Conservation (phyloP, 75 land plant species). For the Gnetum montanum region DNA sequence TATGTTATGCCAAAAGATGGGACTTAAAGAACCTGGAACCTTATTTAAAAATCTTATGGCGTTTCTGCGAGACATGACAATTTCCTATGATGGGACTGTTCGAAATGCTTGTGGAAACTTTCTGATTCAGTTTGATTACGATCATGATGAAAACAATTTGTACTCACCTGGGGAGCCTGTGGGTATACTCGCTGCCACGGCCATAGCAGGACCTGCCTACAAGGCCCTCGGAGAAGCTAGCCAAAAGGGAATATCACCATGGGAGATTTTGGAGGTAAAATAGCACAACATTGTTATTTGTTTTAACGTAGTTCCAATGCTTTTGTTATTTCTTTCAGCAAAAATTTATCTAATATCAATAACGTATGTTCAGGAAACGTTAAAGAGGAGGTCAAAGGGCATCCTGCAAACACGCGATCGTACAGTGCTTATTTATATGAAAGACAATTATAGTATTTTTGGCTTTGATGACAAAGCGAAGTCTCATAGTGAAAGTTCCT, state of each 20-base stretch:
- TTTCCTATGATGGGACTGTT: conserved; percentile 87
- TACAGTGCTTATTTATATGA: conserved; percentile 50
- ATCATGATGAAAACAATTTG: too few relatives aligned
- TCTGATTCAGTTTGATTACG: conserved; percentile 72
- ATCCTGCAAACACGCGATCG: conserved; percentile 44
- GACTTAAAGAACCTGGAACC: conserved; percentile 80
- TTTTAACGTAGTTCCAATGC: neutral
- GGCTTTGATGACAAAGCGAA: conserved; percentile 48
- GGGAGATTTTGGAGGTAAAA: conserved; percentile 78
- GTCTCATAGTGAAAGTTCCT: too few relatives aligned
- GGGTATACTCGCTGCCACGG: conserved; percentile 93
- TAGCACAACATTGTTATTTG: neutral
- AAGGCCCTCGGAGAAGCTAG: conserved; percentile 70
- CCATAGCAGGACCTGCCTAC: conserved; percentile 88
- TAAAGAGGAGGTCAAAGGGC: conserved; percentile 43
- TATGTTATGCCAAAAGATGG: conserved; percentile 55
- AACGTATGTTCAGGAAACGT: conserved; percentile 85
- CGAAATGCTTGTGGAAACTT: conserved; percentile 62
- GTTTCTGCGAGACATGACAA: conserved; percentile 69
- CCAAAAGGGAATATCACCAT: conserved; percentile 51
- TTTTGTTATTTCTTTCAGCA: neutral
- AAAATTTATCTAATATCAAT: neutral
- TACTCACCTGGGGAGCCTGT: conserved; percentile 84
- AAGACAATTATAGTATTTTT: too few relatives aligned
- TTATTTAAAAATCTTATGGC: conserved; percentile 90